Base-by-base conservation (phyloP, 2,329 filamentous ascomycete species). In the Herpotrichia juniperi region DNA sequence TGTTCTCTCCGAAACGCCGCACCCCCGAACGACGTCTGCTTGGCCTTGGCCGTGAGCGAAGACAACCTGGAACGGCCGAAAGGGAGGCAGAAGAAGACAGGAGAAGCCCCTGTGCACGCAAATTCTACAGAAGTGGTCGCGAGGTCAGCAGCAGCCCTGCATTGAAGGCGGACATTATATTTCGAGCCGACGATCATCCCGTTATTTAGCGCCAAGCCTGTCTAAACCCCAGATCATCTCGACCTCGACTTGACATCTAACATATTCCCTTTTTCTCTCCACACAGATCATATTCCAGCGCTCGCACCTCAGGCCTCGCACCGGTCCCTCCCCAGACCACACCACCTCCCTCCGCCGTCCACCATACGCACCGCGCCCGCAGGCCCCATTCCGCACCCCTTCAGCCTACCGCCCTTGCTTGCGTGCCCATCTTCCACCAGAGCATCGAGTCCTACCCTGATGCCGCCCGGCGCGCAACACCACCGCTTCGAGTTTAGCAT, bases 401-500 rank as follows among this genome's bases (percentile, higher is more conserved):
- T 37, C 54, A 58, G 48, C 58, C 61, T 56, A 32, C 44, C 68
- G 64, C 67, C 70, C 68, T 71, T 71, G 69, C 69, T 55, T 65
- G 61, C 62, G 31, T 37, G 24, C 37, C 35, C 48, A 44, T 37
- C 52, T 53, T 46, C 60, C 59, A 61, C 65, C 63, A 58, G 55
- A 57, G 46, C 50, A 48, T 58, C 50, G 49, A 54, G 54, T 43
- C 58, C 55, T 55, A 66, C 63, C 64, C 70, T 70, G 68, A 74
- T 75, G 72, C 71, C 64, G 69, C 63, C 68, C 61, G 62, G 64
- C 66, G 69, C 70, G 67, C 71, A 64, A 66, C 60, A 64, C 56
- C 63, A 65, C 67, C 67, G 60, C 67, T 74, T 72, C 66, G 64
- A 72, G 62, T 59, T 62, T 67, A 70, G 68, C 65, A 73, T 73